Conservation (phyloP, 2,329 filamentous ascomycete species). For the Chaetothyriales sp. region DNA sequence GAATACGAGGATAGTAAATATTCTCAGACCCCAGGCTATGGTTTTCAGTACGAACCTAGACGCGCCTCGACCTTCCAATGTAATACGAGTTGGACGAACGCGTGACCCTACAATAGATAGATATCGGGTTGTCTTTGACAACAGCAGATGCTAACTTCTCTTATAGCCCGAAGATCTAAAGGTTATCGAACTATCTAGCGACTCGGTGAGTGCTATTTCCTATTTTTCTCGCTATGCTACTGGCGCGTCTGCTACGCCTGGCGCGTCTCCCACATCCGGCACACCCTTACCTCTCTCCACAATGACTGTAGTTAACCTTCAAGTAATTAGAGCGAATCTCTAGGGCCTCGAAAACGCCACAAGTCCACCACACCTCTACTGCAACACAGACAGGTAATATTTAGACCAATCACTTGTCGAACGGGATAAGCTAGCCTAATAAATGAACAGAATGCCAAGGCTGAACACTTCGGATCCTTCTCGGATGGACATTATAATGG, state of each 20-base stretch:
- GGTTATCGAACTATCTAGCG: neutral
- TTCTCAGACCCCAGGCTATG: too few relatives aligned
- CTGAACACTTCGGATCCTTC: neutral
- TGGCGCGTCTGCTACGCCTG: neutral
- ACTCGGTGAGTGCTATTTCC: neutral
- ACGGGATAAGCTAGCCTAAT: neutral
- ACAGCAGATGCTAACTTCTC: neutral
- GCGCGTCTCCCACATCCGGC: neutral
- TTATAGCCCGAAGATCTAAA: neutral
- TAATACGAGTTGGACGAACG: too few relatives aligned
- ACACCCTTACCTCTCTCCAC: neutral
- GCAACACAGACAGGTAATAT: neutral
- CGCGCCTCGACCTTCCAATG: too few relatives aligned
- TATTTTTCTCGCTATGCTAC: neutral
- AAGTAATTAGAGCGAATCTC: neutral
- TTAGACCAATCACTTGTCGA: neutral
- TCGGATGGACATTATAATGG: neutral
- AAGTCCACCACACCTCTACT: neutral
- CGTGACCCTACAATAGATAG: too few relatives aligned
- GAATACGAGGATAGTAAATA: too few relatives aligned
- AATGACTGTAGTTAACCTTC: neutral
- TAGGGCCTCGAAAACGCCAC: neutral
- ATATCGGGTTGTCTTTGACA: too few relatives aligned
- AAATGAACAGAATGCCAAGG: neutral
- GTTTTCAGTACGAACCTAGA: too few relatives aligned